phyloP scores from a whole-genome alignment of 495 filamentous ascomycete species.

The Talaromyces stipitatus region DNA sequence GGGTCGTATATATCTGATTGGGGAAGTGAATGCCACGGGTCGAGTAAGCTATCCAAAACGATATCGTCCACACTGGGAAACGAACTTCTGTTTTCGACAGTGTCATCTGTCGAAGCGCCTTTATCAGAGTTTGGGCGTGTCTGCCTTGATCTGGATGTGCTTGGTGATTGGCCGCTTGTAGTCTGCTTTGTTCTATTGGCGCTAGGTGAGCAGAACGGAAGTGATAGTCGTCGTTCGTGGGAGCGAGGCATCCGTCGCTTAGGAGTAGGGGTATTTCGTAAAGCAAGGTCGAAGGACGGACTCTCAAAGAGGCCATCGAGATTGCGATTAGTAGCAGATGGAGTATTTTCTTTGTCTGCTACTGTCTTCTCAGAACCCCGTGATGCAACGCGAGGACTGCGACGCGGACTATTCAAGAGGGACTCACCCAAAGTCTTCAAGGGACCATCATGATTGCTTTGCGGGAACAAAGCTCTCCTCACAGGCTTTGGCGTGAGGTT shows the following conservation, averaged over 20 bases:
- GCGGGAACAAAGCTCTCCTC: constrained; percentile 72
- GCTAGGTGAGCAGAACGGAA: constrained; percentile 30
- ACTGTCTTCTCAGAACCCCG: constrained; percentile 23
- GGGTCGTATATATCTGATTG: constrained; percentile 4
- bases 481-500: constrained; percentile 56
- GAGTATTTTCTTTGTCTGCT: constrained; percentile 44
- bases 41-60: neutral
- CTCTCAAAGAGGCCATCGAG: constrained; percentile 55
- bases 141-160: constrained; percentile 25
- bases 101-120: constrained; percentile 21
- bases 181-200: constrained; percentile 19
- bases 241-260: constrained; percentile 34
- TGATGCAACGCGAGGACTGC: constrained; percentile 32
- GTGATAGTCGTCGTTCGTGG: constrained; percentile 37
- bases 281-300: constrained; percentile 29
- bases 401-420: constrained; percentile 48
- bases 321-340: constrained; percentile 32
- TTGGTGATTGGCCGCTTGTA: constrained; percentile 16
- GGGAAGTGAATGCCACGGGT: constrained; percentile 2
- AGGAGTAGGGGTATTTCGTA: constrained; percentile 57
- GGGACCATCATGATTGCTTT: constrained; percentile 46
- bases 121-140: constrained; percentile 19
- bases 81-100: constrained; percentile 13
- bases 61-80: constrained; percentile 1
- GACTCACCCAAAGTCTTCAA: constrained; percentile 53